Evolutionary conservation across 345 rosid genomes (phyloP).

Genomic region (Bruguiera parviflora): DNA sequence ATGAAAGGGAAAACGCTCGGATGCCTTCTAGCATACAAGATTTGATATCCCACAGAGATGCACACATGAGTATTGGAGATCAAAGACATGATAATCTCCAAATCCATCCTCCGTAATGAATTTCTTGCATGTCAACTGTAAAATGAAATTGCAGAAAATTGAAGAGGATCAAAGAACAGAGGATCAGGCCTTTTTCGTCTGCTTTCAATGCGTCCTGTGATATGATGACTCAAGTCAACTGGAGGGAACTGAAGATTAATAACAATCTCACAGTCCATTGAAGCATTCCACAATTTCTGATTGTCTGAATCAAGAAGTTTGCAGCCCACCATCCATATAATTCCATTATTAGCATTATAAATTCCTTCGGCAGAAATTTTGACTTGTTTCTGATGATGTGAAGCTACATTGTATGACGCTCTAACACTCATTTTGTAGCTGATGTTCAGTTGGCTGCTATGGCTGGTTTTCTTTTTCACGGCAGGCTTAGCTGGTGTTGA

Average conservation of each 20-base stretch:
- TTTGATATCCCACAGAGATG: conserved; percentile 19
- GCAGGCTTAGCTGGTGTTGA: neutral
- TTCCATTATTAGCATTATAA: conserved; percentile 30
- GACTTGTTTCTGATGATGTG: neutral
- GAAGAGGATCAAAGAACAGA: conserved; percentile 8
- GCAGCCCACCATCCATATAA: conserved; percentile 28
- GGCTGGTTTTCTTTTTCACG: neutral
- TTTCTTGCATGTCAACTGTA: neutral
- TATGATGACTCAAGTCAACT: conserved; percentile 11
- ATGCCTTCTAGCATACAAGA: conserved; percentile 19
- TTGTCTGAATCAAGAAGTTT: neutral
- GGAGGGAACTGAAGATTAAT: conserved; percentile 21
- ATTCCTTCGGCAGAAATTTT: conserved; percentile 30
- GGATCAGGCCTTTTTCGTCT: neutral
- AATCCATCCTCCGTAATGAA: conserved; percentile 22
- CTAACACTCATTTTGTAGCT: conserved; percentile 24
- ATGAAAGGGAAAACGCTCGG: conserved; percentile 12
- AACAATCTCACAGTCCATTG: conserved; percentile 20
- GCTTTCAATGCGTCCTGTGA: conserved; percentile 13
- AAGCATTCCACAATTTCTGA: neutral
- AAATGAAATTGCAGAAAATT: conserved; percentile 12
- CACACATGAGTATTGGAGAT: conserved; percentile 21
- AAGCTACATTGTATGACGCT: conserved; percentile 7
- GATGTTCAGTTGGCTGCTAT: conserved; percentile 17
- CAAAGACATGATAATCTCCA: conserved; percentile 21